phyloP scores from a whole-genome alignment of 148 eudicot species.

The Talinum fruticosum region DNA sequence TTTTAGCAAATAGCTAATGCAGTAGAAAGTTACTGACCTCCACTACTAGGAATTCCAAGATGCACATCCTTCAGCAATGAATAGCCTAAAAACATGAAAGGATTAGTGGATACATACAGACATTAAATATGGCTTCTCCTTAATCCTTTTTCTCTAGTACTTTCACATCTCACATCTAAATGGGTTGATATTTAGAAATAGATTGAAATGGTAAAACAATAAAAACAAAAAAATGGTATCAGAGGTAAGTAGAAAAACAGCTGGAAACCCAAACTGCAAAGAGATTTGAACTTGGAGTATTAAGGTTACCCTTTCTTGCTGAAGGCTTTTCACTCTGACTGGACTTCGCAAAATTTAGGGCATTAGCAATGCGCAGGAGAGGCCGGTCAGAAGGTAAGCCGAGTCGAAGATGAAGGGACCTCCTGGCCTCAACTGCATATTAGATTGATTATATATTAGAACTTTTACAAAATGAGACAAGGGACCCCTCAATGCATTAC shows the following conservation, averaged over 20 bases:
- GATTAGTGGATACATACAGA: conserved; percentile 13
- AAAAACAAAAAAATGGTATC: background rate
- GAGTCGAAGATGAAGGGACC: conserved; percentile 77
- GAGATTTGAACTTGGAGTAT: background rate
- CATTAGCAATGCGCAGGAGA: conserved; percentile 80
- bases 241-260: background rate
- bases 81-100: conserved; percentile 45
- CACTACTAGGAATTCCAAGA: conserved; percentile 74
- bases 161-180: background rate
- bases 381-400: conserved; percentile 95
- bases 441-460: conserved; percentile 2
- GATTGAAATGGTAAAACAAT: background rate
- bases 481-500: background rate
- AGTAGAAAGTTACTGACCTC: conserved; percentile 50
- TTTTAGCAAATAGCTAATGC: background rate
- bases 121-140: conserved; percentile 1
- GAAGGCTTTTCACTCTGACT: conserved; percentile 35
- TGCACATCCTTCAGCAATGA: conserved; percentile 87
- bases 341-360: conserved; percentile 50
- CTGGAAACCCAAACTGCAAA: background rate
- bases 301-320: conserved; percentile 50
- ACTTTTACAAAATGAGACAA: background rate
- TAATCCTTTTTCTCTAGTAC: background rate
- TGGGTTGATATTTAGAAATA: background rate
- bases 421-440: conserved; percentile 76